These are phyloP conservation scores for Fabrea salina DNA, from an alignment of 169 alveolate species.

Conservation along the genomic window DNA sequence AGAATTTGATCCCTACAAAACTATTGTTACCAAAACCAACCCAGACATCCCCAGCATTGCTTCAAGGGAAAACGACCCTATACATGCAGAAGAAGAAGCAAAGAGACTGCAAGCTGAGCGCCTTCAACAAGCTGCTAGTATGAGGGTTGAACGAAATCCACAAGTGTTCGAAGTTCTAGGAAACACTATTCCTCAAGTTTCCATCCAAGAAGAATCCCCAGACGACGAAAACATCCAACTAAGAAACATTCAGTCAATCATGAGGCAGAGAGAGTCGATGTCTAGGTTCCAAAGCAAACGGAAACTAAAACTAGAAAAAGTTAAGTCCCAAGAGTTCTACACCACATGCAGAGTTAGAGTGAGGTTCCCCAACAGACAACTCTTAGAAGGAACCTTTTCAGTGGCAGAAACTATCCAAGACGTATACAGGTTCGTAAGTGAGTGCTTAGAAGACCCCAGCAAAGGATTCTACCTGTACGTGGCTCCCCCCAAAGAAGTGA, in stretches of 20 bases:
- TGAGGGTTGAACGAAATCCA: background rate
- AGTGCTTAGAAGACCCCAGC: slow-evolving; percentile 9
- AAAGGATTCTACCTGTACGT: slow-evolving; percentile 43
- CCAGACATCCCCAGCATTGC: background rate
- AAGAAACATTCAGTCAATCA: background rate
- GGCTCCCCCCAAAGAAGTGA: slow-evolving; percentile 49
- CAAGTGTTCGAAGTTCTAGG: background rate
- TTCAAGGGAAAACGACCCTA: slow-evolving; percentile 5
- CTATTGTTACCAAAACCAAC: background rate
- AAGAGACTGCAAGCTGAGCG: background rate
- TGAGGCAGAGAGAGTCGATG: slow-evolving; percentile 26
- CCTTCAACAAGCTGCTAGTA: background rate
- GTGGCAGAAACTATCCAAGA: slow-evolving; percentile 36
- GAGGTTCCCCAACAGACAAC: slow-evolving; percentile 45
- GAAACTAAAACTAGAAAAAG: slow-evolving; percentile 35
- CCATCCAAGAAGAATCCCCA: background rate
- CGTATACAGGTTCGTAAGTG: slow-evolving; percentile 42
- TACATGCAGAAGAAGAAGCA: background rate
- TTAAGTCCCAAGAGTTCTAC: slow-evolving; percentile 21
- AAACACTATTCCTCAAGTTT: background rate
- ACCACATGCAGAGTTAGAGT: slow-evolving; percentile 39
- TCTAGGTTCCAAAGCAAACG: slow-evolving; percentile 45
- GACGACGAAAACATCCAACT: background rate
- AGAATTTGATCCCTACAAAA: background rate
- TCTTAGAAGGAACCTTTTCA: slow-evolving; percentile 52